Percentiles rank a stretch among this genome's conserved stretches.
Evolutionary conservation across 371 early-diverging fungal genomes (phyloP).

Genomic region (Funneliformis caledonium): DNA sequence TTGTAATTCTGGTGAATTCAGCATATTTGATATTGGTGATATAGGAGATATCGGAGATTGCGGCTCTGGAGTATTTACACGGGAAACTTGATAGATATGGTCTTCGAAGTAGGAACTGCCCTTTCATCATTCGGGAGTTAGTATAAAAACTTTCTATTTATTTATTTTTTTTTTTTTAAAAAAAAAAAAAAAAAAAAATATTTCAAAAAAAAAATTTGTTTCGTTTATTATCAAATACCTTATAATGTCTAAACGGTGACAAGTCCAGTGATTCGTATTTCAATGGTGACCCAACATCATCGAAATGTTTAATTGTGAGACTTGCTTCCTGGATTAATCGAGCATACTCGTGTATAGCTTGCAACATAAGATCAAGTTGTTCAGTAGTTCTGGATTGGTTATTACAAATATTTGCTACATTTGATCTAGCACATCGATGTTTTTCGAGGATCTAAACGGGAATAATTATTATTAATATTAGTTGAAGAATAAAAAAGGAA

Average conservation of each 20-base stretch:
- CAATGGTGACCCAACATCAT: constrained; percentile 23
- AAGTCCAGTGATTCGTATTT: constrained; percentile 38
- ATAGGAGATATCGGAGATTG: neutral
- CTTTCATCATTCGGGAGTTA: constrained; percentile 29
- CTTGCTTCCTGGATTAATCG: constrained; percentile 38
- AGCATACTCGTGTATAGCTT: constrained; percentile 42
- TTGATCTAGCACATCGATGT: constrained; percentile 24
- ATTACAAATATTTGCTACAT: constrained; percentile 5
- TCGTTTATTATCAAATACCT: constrained; percentile 22
- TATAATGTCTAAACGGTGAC: constrained; percentile 27
- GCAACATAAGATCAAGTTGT: constrained; percentile 38
- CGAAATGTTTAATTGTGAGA: constrained; percentile 38
- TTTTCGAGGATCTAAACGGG: constrained; percentile 27
- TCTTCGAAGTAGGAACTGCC: constrained; percentile 39
- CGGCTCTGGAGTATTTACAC: neutral
- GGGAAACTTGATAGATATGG: neutral
- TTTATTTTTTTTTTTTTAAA: too few species aligned
- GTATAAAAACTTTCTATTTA: neutral
- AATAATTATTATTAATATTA: neutral
- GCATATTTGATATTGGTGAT: neutral
- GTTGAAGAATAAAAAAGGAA: neutral
- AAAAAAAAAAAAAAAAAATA: neutral
- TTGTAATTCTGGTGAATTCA: neutral
- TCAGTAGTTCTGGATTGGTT: constrained; percentile 31
- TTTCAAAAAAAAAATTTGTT: neutral